These are phyloP conservation scores for Graphilbum fragrans DNA, from an alignment of 2,329 filamentous ascomycete species.

Conservation along the genomic window DNA sequence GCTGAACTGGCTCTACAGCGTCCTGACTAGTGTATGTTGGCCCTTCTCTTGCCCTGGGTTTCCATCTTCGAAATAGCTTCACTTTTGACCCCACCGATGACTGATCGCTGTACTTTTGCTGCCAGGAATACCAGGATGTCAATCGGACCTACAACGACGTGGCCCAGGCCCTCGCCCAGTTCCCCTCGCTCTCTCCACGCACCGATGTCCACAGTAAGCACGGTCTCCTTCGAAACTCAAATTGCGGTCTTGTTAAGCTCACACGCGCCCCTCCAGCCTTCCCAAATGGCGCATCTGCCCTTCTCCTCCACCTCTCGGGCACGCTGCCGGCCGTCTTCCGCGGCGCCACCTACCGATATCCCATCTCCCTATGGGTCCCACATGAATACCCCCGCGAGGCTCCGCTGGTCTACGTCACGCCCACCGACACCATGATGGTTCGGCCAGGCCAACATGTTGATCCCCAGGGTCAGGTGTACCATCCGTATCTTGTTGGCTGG, in stretches of 20 bases:
- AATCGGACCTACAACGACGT: constrained; percentile 89
- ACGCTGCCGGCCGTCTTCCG: constrained; percentile 88
- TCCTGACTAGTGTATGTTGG: constrained; percentile 58
- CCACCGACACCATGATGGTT: constrained; percentile 78
- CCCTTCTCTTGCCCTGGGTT: background rate
- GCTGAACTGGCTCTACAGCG: constrained; percentile 89
- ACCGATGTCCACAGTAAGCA: constrained; percentile 88
- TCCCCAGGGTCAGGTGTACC: constrained; percentile 84
- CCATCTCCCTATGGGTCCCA: constrained; percentile 85
- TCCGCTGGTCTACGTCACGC: constrained; percentile 79
- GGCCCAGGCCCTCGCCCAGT: constrained; percentile 66
- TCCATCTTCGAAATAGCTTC: background rate
- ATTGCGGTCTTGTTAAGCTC: constrained; percentile 3
- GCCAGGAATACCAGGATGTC: constrained; percentile 83
- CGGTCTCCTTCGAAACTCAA: constrained; percentile 1
- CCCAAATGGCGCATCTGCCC: constrained; percentile 73
- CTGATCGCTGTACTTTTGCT: constrained; percentile 3
- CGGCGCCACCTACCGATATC: constrained; percentile 81
- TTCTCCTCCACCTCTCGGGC: constrained; percentile 76
- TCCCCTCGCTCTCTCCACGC: constrained; percentile 67
- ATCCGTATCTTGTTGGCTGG: constrained; percentile 91
- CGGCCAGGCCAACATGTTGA: constrained; percentile 91
- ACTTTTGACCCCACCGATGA: no score
- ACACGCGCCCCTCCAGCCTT: constrained; percentile 50
- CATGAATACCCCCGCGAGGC: constrained; percentile 79